These are phyloP conservation scores for Aureobasidium mangrovei DNA, from an alignment of 2,329 filamentous ascomycete genomes.

Conservation along the genomic window DNA sequence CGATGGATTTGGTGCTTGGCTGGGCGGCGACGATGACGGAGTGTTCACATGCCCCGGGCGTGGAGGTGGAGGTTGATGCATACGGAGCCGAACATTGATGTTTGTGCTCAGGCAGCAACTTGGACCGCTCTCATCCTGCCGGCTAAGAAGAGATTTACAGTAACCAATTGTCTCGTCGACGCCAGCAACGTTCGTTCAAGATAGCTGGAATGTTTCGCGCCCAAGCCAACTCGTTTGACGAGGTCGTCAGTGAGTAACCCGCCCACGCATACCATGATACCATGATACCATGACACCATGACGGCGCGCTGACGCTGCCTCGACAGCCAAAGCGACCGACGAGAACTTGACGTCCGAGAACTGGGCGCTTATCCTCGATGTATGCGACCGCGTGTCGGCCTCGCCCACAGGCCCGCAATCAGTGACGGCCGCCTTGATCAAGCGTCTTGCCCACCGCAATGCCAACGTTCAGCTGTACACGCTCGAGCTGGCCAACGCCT, in stretches of 20 bases:
- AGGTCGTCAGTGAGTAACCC: slow-evolving; percentile 52
- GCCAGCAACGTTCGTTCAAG: background rate
- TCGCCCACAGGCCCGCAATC: slow-evolving; percentile 26
- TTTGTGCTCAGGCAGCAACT: slow-evolving; percentile 6
- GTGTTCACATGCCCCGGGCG: slow-evolving; percentile 3
- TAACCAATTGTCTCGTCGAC: no score
- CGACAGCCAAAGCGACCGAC: slow-evolving; percentile 73
- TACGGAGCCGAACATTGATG: background rate
- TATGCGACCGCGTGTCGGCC: slow-evolving; percentile 31
- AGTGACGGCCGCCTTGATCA: slow-evolving; percentile 81
- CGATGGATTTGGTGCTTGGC: background rate
- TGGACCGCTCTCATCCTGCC: background rate
- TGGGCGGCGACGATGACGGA: no score
- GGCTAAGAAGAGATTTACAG: background rate
- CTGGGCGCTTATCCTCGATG: slow-evolving; percentile 58
- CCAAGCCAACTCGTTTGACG: slow-evolving; percentile 52
- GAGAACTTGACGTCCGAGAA: slow-evolving; percentile 88
- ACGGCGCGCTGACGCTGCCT: background rate
- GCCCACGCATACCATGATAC: slow-evolving; percentile 11
- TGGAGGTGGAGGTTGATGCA: background rate
- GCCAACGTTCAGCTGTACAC: slow-evolving; percentile 95
- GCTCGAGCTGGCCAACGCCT: slow-evolving; percentile 82
- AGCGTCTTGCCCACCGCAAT: slow-evolving; percentile 83
- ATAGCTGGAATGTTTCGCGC: slow-evolving; percentile 36
- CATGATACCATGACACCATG: background rate